Evolutionary conservation across 495 filamentous ascomycete genomes (phyloP).

Genomic region (Chlorociboria aeruginascens): DNA sequence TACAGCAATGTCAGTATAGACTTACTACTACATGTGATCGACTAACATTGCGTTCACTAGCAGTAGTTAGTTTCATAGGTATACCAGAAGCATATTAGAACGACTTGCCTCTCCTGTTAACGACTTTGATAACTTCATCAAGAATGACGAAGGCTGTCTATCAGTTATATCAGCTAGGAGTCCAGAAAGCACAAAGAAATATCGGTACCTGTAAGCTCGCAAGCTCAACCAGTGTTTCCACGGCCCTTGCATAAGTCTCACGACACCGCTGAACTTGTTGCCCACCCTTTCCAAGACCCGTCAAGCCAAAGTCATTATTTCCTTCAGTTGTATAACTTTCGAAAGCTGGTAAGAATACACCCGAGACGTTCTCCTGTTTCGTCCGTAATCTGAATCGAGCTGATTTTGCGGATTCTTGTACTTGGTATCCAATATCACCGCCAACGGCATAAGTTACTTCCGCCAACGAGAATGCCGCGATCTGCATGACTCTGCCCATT

Average conservation of each 20-base stretch:
- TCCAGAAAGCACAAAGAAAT: neutral
- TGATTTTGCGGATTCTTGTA: slow-evolving; percentile 88
- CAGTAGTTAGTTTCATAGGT: slow-evolving; percentile 22
- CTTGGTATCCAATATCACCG: slow-evolving; percentile 90
- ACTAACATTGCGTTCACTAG: slow-evolving; percentile 88
- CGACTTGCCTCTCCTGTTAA: slow-evolving; percentile 75
- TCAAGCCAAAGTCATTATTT: slow-evolving; percentile 94
- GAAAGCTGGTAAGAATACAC: slow-evolving; percentile 85
- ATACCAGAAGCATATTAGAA: neutral
- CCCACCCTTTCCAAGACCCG: slow-evolving; percentile 90
- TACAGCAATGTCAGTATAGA: slow-evolving; percentile 20
- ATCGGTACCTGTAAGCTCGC: slow-evolving; percentile 69
- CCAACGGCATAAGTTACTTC: slow-evolving; percentile 97
- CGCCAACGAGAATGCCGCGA: slow-evolving; percentile 92
- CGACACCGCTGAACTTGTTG: slow-evolving; percentile 92
- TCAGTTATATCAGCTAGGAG: neutral
- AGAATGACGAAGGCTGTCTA: slow-evolving; percentile 95
- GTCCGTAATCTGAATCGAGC: slow-evolving; percentile 86
- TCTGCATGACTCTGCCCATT: slow-evolving; percentile 99
- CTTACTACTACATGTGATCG: neutral
- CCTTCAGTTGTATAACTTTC: slow-evolving; percentile 77
- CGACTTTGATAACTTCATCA: slow-evolving; percentile 98
- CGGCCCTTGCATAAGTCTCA: slow-evolving; percentile 94
- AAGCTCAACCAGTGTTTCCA: slow-evolving; percentile 92
- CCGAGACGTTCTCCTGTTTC: slow-evolving; percentile 97